These are phyloP conservation scores for Phoenix roebelenii DNA, from an alignment of 176 grass and related monocot genomes.

Conservation along the genomic window DNA sequence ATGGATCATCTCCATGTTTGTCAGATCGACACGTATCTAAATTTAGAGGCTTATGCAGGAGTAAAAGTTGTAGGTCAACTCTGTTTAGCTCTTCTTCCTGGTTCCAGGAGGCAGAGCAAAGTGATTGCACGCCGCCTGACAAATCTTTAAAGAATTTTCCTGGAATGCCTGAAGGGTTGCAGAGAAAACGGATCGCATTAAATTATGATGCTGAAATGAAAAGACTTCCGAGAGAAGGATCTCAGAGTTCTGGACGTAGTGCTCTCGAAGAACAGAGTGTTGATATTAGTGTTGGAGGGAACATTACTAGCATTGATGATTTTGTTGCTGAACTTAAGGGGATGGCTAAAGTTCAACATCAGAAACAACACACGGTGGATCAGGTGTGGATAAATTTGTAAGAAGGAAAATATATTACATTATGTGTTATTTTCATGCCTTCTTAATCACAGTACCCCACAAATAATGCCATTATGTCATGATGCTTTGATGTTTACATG, in stretches of 20 bases:
- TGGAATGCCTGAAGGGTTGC: conserved; percentile 54
- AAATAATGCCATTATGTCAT: background rate
- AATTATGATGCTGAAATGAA: conserved; percentile 57
- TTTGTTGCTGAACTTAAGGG: conserved; percentile 80
- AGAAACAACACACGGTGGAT: conserved; percentile 31
- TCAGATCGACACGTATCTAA: conserved; percentile 25
- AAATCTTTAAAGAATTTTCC: conserved; percentile 51
- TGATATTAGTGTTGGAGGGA: conserved; percentile 32
- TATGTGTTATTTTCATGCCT: too few relatives aligned
- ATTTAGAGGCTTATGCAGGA: conserved; percentile 51
- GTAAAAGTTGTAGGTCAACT: conserved; percentile 67
- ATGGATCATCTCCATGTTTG: conserved; percentile 25
- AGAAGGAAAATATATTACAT: too few relatives aligned
- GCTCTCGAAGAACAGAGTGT: conserved; percentile 26
- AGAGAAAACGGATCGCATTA: conserved; percentile 28
- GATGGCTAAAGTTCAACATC: conserved; percentile 69
- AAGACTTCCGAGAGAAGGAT: conserved; percentile 52
- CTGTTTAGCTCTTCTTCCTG: conserved; percentile 37
- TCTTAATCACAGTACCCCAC: too few relatives aligned
- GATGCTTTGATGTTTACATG: background rate
- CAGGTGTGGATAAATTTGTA: conserved; percentile 30
- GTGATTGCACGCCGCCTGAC: conserved; percentile 54
- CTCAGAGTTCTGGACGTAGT: conserved; percentile 62
- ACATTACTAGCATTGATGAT: conserved; percentile 60
- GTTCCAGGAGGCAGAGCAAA: conserved; percentile 34